Base-by-base conservation (phyloP, 2,329 filamentous ascomycete species). In the Falciphora oryzae region DNA sequence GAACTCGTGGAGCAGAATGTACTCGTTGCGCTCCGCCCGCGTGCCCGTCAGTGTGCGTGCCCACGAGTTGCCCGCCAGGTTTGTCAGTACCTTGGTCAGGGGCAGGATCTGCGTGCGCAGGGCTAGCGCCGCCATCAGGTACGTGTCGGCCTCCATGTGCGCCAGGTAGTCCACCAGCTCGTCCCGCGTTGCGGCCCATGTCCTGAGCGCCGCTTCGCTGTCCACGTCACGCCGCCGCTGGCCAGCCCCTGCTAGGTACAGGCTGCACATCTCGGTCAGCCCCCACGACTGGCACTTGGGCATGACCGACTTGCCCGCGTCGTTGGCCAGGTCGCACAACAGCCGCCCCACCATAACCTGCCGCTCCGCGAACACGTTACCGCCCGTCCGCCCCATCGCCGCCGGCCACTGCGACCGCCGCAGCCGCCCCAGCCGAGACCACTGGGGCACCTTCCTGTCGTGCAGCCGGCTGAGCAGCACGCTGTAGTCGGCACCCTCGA, bases 251-350 rank as follows among this genome's bases (percentile, higher is more conserved):
- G 87, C 84, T 6, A 99, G 87, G 69, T 97, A 96, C 22, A 98
- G 83, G 68, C 89, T 91, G 75, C 93, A 96, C 93, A 99, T 99
- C 76, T 99, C 95, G 2, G 94, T 96, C 75, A 99, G 82, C 75
- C 91, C 97, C 95, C 95, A 99, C 3, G 93, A 96, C 76, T 97
- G 94, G 75, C 95, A 99, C 78, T 96, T 97, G 71, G 86, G 89
- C 94, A 98, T 98, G 69, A 93, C 86, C 14, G 94, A 97, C 80
- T 97, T 98, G 75, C 95, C 95, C 73, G 96, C 91, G 70, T 99
- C 95, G 74, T 99, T 99, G 65, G 90, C 93, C 66, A 98, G 81
- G 78, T 99, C 95, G 75, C 95, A 98, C 65, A 98, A 85, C 66
- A 99, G 80, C 70, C 95, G 89, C 57, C 95, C 95, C 67, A 93